These are phyloP conservation scores for Malassezia furfur DNA, from an alignment of 1,284 basidiomycete species.

Conservation along the genomic window DNA sequence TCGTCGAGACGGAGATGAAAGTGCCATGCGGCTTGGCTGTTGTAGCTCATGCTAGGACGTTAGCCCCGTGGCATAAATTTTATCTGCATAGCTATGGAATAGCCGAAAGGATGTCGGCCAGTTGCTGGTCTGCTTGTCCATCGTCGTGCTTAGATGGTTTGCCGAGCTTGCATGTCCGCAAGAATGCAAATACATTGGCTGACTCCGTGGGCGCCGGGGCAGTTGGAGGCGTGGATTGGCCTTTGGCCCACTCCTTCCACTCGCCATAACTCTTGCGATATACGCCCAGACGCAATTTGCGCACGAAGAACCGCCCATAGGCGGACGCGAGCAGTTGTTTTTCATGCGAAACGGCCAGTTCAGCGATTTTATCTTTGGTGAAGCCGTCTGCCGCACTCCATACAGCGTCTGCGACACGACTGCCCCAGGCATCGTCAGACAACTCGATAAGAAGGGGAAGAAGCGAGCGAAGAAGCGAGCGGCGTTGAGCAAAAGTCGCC, in stretches of 20 bases:
- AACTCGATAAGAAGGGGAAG: slow-evolving; percentile 18
- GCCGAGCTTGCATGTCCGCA: neutral
- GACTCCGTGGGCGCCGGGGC: neutral
- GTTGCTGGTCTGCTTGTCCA: slow-evolving; percentile 2
- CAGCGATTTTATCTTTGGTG: slow-evolving; percentile 28
- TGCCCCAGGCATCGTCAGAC: slow-evolving; percentile 38
- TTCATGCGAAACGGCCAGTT: slow-evolving; percentile 19
- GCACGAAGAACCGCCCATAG: slow-evolving; percentile 39
- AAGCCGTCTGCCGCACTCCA: slow-evolving; percentile 37
- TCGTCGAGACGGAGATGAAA: slow-evolving; percentile 16
- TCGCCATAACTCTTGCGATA: slow-evolving; percentile 29
- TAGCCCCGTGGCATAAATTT: slow-evolving; percentile 9
- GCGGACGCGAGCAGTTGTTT: slow-evolving; percentile 22
- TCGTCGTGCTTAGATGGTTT: neutral
- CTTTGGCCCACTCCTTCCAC: slow-evolving; percentile 29
- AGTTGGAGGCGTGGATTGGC: neutral
- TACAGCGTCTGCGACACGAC: slow-evolving; percentile 35
- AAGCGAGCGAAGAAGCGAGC: slow-evolving; percentile 18
- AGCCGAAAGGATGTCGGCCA: slow-evolving; percentile 7
- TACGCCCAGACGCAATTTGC: slow-evolving; percentile 31
- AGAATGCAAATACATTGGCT: slow-evolving; percentile 3
- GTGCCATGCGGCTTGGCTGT: slow-evolving; percentile 1
- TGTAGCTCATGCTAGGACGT: slow-evolving; percentile 1
- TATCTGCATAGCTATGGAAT: slow-evolving; percentile 3
- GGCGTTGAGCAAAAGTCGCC: slow-evolving; percentile 28